Percentiles rank a stretch among this genome's conserved stretches.
Conservation (phyloP, 208 protist species). For the Angomonas deanei region DNA sequence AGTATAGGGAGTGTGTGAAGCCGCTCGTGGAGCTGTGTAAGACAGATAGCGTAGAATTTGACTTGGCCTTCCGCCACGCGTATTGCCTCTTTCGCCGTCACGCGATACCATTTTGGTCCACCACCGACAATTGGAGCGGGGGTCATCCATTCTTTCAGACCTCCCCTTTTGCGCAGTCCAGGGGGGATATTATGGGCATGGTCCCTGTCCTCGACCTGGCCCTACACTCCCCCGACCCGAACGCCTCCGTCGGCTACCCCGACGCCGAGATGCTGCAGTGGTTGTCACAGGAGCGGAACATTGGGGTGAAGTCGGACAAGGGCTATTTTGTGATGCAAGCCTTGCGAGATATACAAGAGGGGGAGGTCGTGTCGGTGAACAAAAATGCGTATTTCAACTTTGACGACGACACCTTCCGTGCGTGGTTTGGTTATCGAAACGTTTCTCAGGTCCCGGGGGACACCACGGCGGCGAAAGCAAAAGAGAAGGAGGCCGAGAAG, state of each 20-base stretch:
- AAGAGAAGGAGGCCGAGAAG: conserved; percentile 5
- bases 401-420: conserved; percentile 80
- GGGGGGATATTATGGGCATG: conserved; percentile 79
- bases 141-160: conserved; percentile 75
- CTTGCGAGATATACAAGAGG: conserved; percentile 68
- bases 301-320: conserved; percentile 36
- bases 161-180: conserved; percentile 39
- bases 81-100: conserved; percentile 86
- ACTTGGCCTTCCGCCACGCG: conserved; percentile 62
- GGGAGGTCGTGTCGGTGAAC: conserved; percentile 73
- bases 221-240: conserved; percentile 71
- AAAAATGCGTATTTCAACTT: conserved; percentile 88
- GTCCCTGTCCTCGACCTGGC: conserved; percentile 83
- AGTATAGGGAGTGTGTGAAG: conserved; percentile 50
- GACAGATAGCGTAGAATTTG: conserved; percentile 49
- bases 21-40: conserved; percentile 56
- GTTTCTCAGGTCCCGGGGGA: conserved; percentile 31
- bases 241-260: conserved; percentile 78
- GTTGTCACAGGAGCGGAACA: conserved; percentile 67
- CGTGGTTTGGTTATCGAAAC: conserved; percentile 84
- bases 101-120: conserved; percentile 79
- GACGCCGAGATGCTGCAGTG: conserved; percentile 84
- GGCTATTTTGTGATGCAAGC: conserved; percentile 88
- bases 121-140: conserved; percentile 33
- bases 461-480: too few relatives aligned